A percentile compares a stretch with the other conserved stretches of the same genome.
These are phyloP conservation scores for Astrothelium macrocarpum DNA, from an alignment of 495 filamentous ascomycete genomes.

Conservation along the genomic window DNA sequence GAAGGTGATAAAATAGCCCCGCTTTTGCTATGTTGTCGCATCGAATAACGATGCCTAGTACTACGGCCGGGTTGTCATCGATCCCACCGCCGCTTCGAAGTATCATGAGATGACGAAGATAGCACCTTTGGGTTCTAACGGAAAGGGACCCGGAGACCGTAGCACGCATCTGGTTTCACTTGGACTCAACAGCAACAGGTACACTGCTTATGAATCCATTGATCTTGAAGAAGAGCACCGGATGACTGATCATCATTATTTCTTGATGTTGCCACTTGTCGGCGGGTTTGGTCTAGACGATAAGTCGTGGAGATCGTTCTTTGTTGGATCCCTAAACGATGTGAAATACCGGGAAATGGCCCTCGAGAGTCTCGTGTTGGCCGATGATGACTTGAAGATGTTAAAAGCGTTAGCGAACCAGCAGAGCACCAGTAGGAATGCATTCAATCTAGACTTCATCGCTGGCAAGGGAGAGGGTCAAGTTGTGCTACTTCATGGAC, in stretches of 20 bases:
- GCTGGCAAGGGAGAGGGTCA: neutral
- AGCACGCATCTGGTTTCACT: no score
- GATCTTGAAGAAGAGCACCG: neutral
- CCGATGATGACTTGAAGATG: neutral
- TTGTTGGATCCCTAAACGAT: neutral
- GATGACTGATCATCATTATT: neutral
- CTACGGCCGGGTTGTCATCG: no score
- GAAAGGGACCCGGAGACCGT: no score
- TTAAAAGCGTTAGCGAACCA: neutral
- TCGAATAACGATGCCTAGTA: no score
- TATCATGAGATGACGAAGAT: no score
- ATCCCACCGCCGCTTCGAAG: no score
- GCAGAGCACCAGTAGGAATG: neutral
- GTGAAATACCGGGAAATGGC: neutral
- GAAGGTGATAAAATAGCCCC: neutral
- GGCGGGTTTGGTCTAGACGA: neutral
- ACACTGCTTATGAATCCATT: neutral
- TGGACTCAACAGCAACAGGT: neutral
- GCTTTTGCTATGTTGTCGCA: neutral
- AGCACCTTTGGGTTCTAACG: no score
- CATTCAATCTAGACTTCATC: constrained; percentile 1
- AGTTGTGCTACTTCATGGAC: neutral
- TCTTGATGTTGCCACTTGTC: neutral
- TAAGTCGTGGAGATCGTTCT: neutral
- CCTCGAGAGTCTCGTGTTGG: neutral